Evolutionary conservation across 78 protist genomes (phyloP).

Genomic region (Diacronema lutheri): DNA sequence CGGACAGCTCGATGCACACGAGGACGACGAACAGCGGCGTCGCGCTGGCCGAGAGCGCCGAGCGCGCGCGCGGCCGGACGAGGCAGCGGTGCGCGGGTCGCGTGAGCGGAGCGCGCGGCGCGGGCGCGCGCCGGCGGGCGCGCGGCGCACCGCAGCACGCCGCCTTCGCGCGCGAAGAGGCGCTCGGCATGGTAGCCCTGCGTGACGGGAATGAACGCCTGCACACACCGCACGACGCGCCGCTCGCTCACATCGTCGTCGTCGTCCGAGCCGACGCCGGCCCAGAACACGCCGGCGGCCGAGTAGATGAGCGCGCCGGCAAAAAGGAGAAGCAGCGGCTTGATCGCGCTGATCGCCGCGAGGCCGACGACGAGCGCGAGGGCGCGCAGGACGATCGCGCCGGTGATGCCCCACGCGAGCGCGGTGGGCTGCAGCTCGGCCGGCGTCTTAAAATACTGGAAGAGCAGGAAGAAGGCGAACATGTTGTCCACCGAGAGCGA

Average conservation of each 20-base stretch:
- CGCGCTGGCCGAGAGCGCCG: background rate
- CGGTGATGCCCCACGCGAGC: slow-evolving; percentile 31
- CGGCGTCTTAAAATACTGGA: background rate
- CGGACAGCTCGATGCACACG: background rate
- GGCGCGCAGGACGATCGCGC: slow-evolving; percentile 23
- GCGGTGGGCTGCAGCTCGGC: background rate
- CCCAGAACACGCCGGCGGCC: background rate
- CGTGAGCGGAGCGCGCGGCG: background rate
- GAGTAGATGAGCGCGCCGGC: background rate
- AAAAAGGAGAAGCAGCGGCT: background rate
- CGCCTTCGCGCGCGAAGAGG: background rate
- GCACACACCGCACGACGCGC: background rate
- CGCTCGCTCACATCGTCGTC: background rate
- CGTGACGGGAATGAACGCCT: background rate
- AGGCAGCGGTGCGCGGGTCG: background rate
- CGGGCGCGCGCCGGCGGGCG: background rate
- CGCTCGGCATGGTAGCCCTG: background rate
- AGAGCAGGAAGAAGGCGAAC: slow-evolving; percentile 28
- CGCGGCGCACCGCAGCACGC: background rate
- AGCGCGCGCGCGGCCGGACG: background rate
- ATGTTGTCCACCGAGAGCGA: slow-evolving; percentile 20
- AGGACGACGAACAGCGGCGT: slow-evolving; percentile 16
- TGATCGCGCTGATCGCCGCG: background rate
- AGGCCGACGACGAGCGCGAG: background rate
- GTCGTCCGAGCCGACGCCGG: background rate